These are phyloP conservation scores for Panicum hallii DNA, from an alignment of 202 grass and related monocot genomes.

Conservation along the genomic window DNA sequence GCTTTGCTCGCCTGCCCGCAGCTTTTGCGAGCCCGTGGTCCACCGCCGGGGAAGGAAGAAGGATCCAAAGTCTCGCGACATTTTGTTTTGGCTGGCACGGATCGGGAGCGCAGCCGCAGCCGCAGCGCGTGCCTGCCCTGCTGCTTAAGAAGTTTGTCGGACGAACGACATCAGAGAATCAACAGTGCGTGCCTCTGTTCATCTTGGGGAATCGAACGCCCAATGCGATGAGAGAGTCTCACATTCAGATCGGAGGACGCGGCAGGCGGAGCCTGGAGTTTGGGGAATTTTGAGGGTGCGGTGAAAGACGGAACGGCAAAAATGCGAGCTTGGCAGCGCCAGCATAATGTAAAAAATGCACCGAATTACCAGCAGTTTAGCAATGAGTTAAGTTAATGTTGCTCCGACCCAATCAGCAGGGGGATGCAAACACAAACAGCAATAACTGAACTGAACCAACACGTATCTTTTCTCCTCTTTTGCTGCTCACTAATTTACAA, in stretches of 20 bases:
- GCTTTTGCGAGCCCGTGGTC: background rate
- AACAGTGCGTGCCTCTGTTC: background rate
- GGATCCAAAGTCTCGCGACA: slow-evolving; percentile 35
- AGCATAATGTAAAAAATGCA: background rate
- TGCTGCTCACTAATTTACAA: slow-evolving; percentile 48
- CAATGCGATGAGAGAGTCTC: background rate
- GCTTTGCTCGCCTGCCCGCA: background rate
- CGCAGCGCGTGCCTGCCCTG: background rate
- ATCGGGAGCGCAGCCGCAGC: background rate
- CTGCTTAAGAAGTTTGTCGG: background rate
- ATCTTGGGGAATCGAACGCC: background rate
- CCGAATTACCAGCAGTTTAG: background rate
- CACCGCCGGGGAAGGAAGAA: background rate
- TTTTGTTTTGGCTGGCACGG: background rate
- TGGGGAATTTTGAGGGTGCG: too few species aligned
- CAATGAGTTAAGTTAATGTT: background rate
- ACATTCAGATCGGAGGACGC: background rate
- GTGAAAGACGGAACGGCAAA: too few species aligned
- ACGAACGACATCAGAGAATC: background rate
- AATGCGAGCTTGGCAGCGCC: background rate
- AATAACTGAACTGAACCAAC: background rate
- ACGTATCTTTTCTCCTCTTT: background rate
- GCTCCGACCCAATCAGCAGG: slow-evolving; percentile 1
- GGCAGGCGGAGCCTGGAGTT: background rate
- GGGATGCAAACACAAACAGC: background rate